Evolutionary conservation across 2,329 filamentous ascomycete genomes (phyloP).

Genomic region (Fusarium agapanthi): DNA sequence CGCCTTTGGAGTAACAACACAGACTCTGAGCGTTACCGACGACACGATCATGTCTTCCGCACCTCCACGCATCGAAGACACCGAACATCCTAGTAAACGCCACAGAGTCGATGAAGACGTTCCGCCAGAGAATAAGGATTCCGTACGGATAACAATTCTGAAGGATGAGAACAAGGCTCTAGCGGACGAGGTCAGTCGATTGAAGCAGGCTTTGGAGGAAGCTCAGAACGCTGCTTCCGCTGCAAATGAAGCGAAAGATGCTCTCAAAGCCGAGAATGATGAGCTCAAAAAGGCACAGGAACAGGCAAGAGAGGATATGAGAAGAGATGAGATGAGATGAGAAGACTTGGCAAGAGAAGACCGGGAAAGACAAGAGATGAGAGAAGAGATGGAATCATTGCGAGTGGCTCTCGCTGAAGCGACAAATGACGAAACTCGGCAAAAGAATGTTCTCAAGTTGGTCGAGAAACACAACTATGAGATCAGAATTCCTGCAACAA

Average conservation of each 20-base stretch:
- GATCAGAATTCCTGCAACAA: neutral
- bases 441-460: neutral
- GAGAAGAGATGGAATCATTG: too few species aligned
- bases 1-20: neutral
- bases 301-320: too few species aligned
- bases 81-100: neutral
- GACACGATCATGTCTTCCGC: neutral
- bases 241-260: neutral
- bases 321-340: too few species aligned
- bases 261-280: neutral
- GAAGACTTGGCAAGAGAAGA: too few species aligned
- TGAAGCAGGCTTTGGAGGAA: neutral
- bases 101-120: neutral
- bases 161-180: too few species aligned
- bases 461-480: neutral
- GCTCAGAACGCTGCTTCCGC: neutral
- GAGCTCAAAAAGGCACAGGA: too few species aligned
- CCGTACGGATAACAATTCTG: too few species aligned
- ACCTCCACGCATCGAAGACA: neutral
- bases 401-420: too few species aligned
- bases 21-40: neutral
- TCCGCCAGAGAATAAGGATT: too few species aligned
- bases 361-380: too few species aligned
- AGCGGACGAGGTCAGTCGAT: too few species aligned
- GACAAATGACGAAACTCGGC: neutral